A percentile compares a stretch with the other conserved stretches of the same genome.
phyloP scores from a whole-genome alignment of 768 basidiomycete species.

The Saitozyma podzolica region DNA sequence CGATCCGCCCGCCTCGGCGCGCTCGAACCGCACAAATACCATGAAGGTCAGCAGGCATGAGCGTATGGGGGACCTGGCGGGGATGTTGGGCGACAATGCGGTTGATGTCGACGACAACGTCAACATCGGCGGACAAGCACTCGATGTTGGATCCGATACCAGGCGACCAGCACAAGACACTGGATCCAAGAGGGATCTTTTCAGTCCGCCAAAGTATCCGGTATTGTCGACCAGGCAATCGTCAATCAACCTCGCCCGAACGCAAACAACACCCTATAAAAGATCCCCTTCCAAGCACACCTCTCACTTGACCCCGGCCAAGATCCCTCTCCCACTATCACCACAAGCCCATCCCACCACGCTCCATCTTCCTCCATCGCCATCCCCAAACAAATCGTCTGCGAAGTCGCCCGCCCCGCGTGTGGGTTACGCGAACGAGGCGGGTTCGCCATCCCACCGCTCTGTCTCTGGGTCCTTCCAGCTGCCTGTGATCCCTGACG shows the following conservation, averaged over 20 bases:
- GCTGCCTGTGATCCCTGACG: too few relatives aligned
- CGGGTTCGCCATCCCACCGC: too few relatives aligned
- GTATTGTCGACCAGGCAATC: constrained; percentile 32
- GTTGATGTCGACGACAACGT: not conserved
- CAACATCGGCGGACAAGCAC: not conserved
- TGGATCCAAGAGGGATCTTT: not conserved
- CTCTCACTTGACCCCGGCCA: not conserved
- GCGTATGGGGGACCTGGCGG: not conserved
- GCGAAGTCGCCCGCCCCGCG: not conserved
- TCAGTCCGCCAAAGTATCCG: constrained; percentile 16
- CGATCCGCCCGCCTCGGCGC: not conserved
- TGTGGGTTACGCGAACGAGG: too few relatives aligned
- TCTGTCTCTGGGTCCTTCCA: too few relatives aligned
- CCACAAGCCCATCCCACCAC: not conserved
- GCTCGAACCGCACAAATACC: not conserved
- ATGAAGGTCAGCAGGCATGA: not conserved
- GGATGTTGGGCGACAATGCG: not conserved
- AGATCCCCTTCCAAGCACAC: constrained; percentile 2
- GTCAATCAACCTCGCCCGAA: constrained; percentile 16
- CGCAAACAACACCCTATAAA: constrained; percentile 5
- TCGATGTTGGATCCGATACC: too few relatives aligned
- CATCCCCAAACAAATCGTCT: not conserved
- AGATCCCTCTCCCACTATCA: constrained; percentile 2
- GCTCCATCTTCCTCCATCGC: constrained; percentile 3
- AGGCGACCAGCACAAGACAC: too few relatives aligned